phyloP scores from a whole-genome alignment of 2,329 filamentous ascomycete species.

The Lasiodiplodia hormozganensis region DNA sequence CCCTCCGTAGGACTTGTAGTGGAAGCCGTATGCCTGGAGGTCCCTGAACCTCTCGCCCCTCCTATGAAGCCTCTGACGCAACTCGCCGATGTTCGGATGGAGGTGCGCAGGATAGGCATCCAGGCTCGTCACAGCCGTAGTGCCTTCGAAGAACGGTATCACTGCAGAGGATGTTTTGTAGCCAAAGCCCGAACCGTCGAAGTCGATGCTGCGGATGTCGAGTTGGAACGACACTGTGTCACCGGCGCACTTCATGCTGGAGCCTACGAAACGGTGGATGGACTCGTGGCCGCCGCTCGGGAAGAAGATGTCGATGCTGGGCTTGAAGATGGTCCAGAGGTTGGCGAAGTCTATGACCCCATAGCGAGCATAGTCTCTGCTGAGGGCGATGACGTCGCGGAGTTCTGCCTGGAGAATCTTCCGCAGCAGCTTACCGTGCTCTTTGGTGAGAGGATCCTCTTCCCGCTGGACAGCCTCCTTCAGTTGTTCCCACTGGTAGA shows the following conservation, averaged over 20 bases:
- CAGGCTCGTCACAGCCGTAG: conserved; percentile 50
- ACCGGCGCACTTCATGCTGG: conserved; percentile 41
- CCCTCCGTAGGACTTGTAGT: conserved; percentile 59
- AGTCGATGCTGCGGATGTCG: conserved; percentile 44
- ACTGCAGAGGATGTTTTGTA: conserved; percentile 35
- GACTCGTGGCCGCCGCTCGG: conserved; percentile 47
- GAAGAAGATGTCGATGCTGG: conserved; percentile 39
- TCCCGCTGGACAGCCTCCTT: conserved; percentile 34
- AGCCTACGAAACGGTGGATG: conserved; percentile 38
- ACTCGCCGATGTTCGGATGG: conserved; percentile 48
- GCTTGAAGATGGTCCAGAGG: conserved; percentile 55
- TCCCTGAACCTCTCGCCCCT: conserved; percentile 57
- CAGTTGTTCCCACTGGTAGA: conserved; percentile 44
- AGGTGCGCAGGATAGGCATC: conserved; percentile 53
- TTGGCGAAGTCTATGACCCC: conserved; percentile 50
- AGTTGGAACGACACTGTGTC: conserved; percentile 46
- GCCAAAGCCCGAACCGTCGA: conserved; percentile 46
- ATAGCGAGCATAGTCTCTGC: conserved; percentile 48
- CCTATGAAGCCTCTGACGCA: conserved; percentile 50
- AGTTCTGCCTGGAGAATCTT: conserved; percentile 49
- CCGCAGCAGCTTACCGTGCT: conserved; percentile 49
- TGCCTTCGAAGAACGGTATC: conserved; percentile 47
- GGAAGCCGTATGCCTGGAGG: conserved; percentile 50
- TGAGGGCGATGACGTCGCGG: conserved; percentile 49
- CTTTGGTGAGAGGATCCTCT: conserved; percentile 41